These are phyloP conservation scores for Schoenoplectus tabernaemontani DNA, from an alignment of 202 grass and related monocot species.

Conservation along the genomic window DNA sequence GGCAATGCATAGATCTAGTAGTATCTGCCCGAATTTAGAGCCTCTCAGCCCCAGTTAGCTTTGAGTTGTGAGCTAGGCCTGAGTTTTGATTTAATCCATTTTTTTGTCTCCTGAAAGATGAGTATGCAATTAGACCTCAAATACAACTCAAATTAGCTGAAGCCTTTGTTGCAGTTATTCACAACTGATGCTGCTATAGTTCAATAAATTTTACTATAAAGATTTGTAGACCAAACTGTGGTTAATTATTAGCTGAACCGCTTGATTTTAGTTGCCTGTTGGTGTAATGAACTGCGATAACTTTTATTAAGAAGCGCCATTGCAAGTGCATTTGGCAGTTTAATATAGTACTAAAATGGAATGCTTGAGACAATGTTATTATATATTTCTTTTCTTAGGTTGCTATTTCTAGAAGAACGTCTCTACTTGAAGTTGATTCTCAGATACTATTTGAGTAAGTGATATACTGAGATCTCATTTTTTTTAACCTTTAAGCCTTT, in stretches of 20 bases:
- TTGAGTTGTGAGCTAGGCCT: background rate
- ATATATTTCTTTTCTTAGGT: slow-evolving; percentile 43
- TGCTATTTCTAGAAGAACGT: slow-evolving; percentile 91
- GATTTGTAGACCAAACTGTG: background rate
- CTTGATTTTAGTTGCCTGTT: background rate
- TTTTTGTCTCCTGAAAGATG: background rate
- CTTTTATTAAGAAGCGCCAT: background rate
- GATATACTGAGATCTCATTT: slow-evolving; percentile 4
- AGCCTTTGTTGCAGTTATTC: too few species aligned
- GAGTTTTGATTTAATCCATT: background rate
- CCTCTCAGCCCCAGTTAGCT: background rate
- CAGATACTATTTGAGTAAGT: slow-evolving; percentile 96
- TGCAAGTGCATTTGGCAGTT: background rate
- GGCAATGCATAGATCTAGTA: background rate
- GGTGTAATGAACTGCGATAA: background rate
- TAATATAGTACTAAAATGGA: slow-evolving; percentile 3
- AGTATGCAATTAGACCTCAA: background rate
- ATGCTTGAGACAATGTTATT: background rate
- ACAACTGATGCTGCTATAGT: background rate
- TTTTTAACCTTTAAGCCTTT: background rate
- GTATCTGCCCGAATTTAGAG: background rate
- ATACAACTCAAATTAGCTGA: too few species aligned
- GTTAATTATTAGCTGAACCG: background rate
- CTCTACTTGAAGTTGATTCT: slow-evolving; percentile 72
- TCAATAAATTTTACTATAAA: background rate